A percentile compares a stretch with the other conserved stretches of the same genome.
phyloP scores from a whole-genome alignment of 768 basidiomycete genomes.

The Kwoniella shandongensis region DNA sequence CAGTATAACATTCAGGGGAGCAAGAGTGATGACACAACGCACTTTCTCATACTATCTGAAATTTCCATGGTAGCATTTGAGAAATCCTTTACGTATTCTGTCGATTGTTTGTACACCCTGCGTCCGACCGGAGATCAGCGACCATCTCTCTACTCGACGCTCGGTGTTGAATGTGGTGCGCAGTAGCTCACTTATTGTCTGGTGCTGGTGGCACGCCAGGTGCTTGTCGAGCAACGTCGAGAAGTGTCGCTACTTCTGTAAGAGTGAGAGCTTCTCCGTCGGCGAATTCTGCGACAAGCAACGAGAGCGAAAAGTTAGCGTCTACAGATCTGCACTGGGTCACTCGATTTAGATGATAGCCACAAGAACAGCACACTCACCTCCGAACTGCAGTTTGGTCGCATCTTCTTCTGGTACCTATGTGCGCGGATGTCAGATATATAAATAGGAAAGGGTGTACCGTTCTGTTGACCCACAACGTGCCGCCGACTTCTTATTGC shows the following conservation, averaged over 20 bases:
- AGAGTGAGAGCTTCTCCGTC: conserved; percentile 47
- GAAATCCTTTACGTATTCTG: conserved; percentile 45
- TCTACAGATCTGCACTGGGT: too few relatives aligned
- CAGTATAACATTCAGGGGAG: neutral
- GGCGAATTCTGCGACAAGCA: conserved; percentile 30
- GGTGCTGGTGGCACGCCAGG: conserved; percentile 40
- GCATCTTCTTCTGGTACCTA: conserved; percentile 47
- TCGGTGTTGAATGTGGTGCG: neutral
- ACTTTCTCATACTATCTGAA: conserved; percentile 41
- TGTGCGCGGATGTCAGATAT: neutral
- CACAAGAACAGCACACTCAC: conserved; percentile 19
- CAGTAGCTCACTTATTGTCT: conserved; percentile 43
- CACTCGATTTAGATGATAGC: neutral
- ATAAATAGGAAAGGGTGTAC: neutral
- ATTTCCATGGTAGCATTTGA: conserved; percentile 38
- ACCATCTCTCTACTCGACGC: conserved; percentile 2
- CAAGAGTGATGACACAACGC: conserved; percentile 18
- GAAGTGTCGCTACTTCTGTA: conserved; percentile 38
- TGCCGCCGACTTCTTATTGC: conserved; percentile 13
- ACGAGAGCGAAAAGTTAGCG: too few relatives aligned
- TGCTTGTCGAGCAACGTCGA: conserved; percentile 26
- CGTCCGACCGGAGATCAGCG: too few relatives aligned
- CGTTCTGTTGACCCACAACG: conserved; percentile 10
- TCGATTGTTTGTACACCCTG: conserved; percentile 44
- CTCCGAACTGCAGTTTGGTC: conserved; percentile 49